Evolutionary conservation across 2,329 filamentous ascomycete genomes (phyloP).

Genomic region (Gaeumannomyces sp.): DNA sequence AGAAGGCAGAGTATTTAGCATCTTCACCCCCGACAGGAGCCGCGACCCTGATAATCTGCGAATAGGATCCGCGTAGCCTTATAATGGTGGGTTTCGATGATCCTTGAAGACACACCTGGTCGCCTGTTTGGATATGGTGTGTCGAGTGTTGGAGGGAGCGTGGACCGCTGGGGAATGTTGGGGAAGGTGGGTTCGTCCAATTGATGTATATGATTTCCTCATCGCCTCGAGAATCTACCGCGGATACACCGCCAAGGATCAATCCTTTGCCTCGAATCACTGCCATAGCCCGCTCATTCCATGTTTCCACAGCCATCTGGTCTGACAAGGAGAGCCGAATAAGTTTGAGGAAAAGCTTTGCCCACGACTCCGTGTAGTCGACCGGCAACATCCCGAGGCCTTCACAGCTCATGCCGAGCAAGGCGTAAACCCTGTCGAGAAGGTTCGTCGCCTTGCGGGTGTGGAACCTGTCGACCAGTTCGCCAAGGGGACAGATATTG

Average conservation of each 20-base stretch:
- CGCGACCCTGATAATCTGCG: background rate
- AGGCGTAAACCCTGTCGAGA: conserved; percentile 2
- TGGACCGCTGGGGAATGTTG: too few relatives aligned
- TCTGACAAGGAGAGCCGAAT: background rate
- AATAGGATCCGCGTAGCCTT: too few relatives aligned
- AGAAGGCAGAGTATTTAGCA: too few relatives aligned
- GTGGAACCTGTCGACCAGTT: background rate
- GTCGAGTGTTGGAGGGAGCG: too few relatives aligned
- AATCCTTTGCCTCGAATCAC: background rate
- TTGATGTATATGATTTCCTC: background rate
- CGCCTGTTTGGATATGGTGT: too few relatives aligned
- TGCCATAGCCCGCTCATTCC: too few relatives aligned
- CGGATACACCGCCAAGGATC: background rate
- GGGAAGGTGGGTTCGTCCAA: background rate
- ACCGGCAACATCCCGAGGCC: background rate
- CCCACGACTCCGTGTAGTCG: background rate
- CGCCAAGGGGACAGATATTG: background rate
- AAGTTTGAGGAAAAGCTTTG: background rate
- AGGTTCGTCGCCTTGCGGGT: background rate
- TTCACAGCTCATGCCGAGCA: background rate
- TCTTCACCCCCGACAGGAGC: too few relatives aligned
- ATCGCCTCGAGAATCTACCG: background rate
- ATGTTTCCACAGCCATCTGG: background rate
- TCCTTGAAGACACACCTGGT: too few relatives aligned
- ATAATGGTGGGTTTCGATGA: background rate